A percentile compares a stretch with the other conserved stretches of the same genome.
Conservation (phyloP, 306 rosid species). For the Cicer chorassanicum region DNA sequence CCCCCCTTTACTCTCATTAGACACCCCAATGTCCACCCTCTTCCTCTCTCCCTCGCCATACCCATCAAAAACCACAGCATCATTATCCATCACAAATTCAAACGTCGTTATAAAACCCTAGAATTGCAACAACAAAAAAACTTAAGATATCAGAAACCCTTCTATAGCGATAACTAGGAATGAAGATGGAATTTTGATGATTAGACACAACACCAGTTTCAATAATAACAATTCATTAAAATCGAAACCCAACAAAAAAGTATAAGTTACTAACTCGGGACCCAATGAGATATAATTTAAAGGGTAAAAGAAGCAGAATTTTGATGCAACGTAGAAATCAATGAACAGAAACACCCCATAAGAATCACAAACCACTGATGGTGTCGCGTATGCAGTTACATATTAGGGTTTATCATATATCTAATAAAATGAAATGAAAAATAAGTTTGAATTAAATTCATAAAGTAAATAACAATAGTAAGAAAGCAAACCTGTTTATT, state of each 20-base stretch:
- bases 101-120: conserved; percentile 57
- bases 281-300: neutral
- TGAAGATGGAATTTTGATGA: too few relatives aligned
- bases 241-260: conserved; percentile 20
- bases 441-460: neutral
- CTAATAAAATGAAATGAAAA: neutral
- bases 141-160: conserved; percentile 31
- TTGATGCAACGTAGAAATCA: neutral
- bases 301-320: neutral
- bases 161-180: neutral
- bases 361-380: neutral
- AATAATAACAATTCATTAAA: neutral
- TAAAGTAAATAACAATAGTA: neutral
- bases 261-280: neutral
- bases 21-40: conserved; percentile 49
- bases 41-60: conserved; percentile 51
- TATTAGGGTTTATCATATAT: conserved; percentile 16
- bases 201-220: too few relatives aligned
- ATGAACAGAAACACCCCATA: neutral
- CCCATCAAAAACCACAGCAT: conserved; percentile 51
- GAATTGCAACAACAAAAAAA: conserved; percentile 44
- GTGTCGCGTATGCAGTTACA: neutral
- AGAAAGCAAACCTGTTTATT: conserved; percentile 24
- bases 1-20: conserved; percentile 44
- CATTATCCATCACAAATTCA: conserved; percentile 60